Evolutionary conservation across 192 early-diverging fungal genomes (phyloP).

Genomic region (Paraglomus occultum): DNA sequence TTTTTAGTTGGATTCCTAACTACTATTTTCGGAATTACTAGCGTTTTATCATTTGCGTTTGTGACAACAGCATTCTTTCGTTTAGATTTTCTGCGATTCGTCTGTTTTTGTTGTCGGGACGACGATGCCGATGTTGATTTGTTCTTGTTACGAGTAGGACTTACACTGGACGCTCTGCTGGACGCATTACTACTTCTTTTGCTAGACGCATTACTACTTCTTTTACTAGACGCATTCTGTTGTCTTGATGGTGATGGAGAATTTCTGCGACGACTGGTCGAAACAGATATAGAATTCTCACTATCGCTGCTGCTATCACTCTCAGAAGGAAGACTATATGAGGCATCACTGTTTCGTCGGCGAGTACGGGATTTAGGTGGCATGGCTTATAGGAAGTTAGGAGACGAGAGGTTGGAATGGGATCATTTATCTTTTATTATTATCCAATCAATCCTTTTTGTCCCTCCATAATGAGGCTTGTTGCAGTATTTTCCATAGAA

Average conservation of each 20-base stretch:
- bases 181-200: neutral
- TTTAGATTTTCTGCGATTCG: neutral
- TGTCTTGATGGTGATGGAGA: no score
- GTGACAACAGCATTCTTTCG: neutral
- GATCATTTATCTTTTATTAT: no score
- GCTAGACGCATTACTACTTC: neutral
- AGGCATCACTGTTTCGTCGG: neutral
- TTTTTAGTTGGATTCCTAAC: slow-evolving; percentile 5
- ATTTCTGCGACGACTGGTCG: no score
- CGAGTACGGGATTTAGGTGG: no score
- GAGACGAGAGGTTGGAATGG: no score
- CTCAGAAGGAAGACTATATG: neutral
- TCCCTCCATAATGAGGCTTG: no score
- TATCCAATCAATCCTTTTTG: no score
- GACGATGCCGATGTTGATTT: neutral
- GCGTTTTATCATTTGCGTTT: neutral
- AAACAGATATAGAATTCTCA: neutral
- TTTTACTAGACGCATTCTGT: neutral
- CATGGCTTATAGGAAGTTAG: no score
- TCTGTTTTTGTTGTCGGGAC: neutral
- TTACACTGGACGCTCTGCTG: neutral
- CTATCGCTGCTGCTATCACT: neutral
- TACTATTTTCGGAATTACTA: neutral
- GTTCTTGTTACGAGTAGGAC: neutral
- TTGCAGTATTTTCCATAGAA: no score